phyloP scores from a whole-genome alignment of 257 asterid genomes.

The Solanum paucissectum region DNA sequence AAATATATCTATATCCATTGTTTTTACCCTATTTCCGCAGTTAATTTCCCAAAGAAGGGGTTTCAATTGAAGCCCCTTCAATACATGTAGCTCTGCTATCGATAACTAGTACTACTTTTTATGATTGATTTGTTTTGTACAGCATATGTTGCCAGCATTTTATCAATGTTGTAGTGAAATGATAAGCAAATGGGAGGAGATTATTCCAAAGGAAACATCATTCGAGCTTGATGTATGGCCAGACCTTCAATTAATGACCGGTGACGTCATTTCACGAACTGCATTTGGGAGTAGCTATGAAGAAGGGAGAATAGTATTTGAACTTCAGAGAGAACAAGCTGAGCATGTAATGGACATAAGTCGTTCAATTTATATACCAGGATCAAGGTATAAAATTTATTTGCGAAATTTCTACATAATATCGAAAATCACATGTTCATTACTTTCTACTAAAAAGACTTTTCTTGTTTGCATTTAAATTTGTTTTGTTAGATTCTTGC shows the following conservation, averaged over 20 bases:
- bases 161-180: slow-evolving; percentile 18
- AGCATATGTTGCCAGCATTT: slow-evolving; percentile 37
- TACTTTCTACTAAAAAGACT: not conserved
- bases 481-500: slow-evolving; percentile 19
- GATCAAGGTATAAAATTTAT: slow-evolving; percentile 19
- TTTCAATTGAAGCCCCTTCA: too few relatives aligned
- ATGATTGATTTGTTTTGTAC: not conserved
- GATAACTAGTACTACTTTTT: too few relatives aligned
- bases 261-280: slow-evolving; percentile 36
- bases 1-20: too few relatives aligned
- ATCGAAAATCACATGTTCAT: too few relatives aligned
- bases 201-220: slow-evolving; percentile 2
- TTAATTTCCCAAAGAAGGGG: too few relatives aligned
- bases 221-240: slow-evolving; percentile 36
- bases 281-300: slow-evolving; percentile 42
- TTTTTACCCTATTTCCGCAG: too few relatives aligned
- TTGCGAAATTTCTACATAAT: not conserved
- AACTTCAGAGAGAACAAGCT: slow-evolving; percentile 29
- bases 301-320: slow-evolving; percentile 38
- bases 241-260: slow-evolving; percentile 8
- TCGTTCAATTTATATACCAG: slow-evolving; percentile 24
- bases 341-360: slow-evolving; percentile 1
- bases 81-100: too few relatives aligned
- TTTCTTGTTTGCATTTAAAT: not conserved
- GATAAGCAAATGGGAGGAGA: slow-evolving; percentile 28